Evolutionary conservation across 805 yeast species (phyloP), one percentile per base, ranked within the genome.

Genomic region (Metschnikowia kunwiensis): DNA sequence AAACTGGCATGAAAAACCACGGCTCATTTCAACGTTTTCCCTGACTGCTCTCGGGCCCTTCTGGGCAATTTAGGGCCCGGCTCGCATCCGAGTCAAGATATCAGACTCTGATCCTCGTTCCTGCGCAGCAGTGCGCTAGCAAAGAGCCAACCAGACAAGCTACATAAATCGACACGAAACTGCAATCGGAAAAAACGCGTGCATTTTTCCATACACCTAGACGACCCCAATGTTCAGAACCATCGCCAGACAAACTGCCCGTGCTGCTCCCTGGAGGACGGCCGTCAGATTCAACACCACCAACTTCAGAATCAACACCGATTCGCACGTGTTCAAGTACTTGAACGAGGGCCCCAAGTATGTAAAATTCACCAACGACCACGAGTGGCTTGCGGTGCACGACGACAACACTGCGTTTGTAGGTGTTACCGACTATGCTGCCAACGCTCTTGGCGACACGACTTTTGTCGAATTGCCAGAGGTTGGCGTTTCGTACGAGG

Each of bases 401-500:
- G 75, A 77, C 18, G 96, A 89, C 62, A 86, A 86, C 43, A 71
- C 80, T 27, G 83, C 91, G 2, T 88, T 81, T 53, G 71, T 91
- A 15, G 98, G 98, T 20, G 87, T 93, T 62, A 88, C 98, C 40
- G 78, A 77, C 53, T 89, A 93, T 58, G 98, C 98, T 13, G 82
- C 96, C 15, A 96, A 88, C 55, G 95, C 97, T 6, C 76, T 93
- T 43, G 98, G 98, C 29, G 98, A 93, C 64, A 94, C 95, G 38
- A 94, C 97, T 4, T 93, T 74, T 59, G 82, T 89, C 42, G 98
- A 93, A 65, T 72, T 91, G 50, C 95, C 95, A 30, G 89, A 82
- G 49, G 75, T 74, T 25, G 85, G 81, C 26, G 74, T 72, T 26
- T 67, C 56, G 20, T 70, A 82, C 38, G 79, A 70, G 39, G 72